Percentiles rank a stretch among this genome's conserved stretches.
Evolutionary conservation across 768 basidiomycete genomes (phyloP).

Genomic region (Boletus reticuloceps): DNA sequence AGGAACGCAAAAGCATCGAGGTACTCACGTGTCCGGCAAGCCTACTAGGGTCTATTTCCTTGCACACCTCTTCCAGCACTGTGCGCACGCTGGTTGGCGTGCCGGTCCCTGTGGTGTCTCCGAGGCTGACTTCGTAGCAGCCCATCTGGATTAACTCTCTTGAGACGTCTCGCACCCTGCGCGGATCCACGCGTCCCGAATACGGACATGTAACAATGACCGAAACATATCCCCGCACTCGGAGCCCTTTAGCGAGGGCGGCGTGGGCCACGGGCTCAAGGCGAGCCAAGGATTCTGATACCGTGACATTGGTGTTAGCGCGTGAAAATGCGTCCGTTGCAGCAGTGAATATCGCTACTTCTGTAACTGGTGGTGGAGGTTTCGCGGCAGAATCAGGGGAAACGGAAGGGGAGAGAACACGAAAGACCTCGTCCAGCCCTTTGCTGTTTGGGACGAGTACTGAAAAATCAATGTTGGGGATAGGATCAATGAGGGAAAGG

Average conservation of each 20-base stretch:
- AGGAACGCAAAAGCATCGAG: constrained; percentile 27
- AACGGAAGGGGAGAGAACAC: constrained; percentile 42
- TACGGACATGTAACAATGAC: constrained; percentile 85
- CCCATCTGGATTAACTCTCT: constrained; percentile 82
- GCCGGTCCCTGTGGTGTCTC: constrained; percentile 89
- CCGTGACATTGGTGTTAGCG: constrained; percentile 80
- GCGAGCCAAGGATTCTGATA: constrained; percentile 64
- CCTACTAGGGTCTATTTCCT: constrained; percentile 53
- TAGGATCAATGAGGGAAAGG: constrained; percentile 52
- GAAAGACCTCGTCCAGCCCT: constrained; percentile 67
- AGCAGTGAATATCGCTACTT: constrained; percentile 87
- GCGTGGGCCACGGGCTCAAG: constrained; percentile 58
- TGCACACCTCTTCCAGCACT: constrained; percentile 71
- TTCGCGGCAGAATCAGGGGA: constrained; percentile 27
- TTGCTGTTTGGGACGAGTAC: constrained; percentile 81
- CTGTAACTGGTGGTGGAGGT: constrained; percentile 60
- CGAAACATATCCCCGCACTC: constrained; percentile 84
- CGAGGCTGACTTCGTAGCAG: constrained; percentile 89
- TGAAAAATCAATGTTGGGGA: constrained; percentile 61
- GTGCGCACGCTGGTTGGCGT: constrained; percentile 64
- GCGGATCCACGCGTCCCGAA: constrained; percentile 69
- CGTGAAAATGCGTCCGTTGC: constrained; percentile 84
- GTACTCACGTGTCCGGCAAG: constrained; percentile 61
- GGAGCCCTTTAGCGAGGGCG: constrained; percentile 60
- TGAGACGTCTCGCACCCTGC: constrained; percentile 64